Base-by-base conservation (phyloP, 2,329 filamentous ascomycete genomes). In the Exophiala mesophila region DNA sequence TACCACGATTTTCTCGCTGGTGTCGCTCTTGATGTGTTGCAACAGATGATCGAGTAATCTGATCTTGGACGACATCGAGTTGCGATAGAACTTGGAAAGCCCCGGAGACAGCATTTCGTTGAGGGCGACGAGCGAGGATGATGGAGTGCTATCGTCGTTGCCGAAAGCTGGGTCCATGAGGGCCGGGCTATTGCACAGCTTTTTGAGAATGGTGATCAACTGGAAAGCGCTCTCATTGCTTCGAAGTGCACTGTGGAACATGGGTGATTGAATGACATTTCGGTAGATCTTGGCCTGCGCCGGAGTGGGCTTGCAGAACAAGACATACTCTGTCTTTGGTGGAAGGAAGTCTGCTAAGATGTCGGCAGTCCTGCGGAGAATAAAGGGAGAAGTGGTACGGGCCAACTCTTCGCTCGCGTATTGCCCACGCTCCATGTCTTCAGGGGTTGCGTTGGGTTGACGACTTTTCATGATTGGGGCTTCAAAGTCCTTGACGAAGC, bases 131-230 rank as follows among this genome's bases (percentile, higher is more conserved):
- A 73, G 66, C 8, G 65, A 61, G 21, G 66, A 70, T 34, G 72
- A 68, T 23, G 65, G 73, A 2, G 69, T 65, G 2, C 62, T 61
- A 24, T 73, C 67, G 26, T 75, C 68, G 3, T 61, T 60, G 19
- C 70, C 67, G 19, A 62, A 62, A 44, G 73, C 74, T 2, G 70
- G 63, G 30, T 71, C 70, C 5, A 87, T 66, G 7, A 85, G 63
- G 0, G 73, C 77, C 1, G 82, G 82, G 50, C 80, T 82, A 58
- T 86, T 86, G 68, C 83, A 86, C 13, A 85, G 70, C 59, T 86
- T 86, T 64, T 86, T 86, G 13, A 87, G 65, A 13, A 85, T 71
- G 12, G 78, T 85, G 56, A 86, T 85, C 10, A 86, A 73, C 54
- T 83, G 78, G 2, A 87, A 67, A 2, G 79, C 76, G 34, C 73